phyloP scores from a whole-genome alignment of 441 rosid genomes.

The Omphalea diandra region DNA sequence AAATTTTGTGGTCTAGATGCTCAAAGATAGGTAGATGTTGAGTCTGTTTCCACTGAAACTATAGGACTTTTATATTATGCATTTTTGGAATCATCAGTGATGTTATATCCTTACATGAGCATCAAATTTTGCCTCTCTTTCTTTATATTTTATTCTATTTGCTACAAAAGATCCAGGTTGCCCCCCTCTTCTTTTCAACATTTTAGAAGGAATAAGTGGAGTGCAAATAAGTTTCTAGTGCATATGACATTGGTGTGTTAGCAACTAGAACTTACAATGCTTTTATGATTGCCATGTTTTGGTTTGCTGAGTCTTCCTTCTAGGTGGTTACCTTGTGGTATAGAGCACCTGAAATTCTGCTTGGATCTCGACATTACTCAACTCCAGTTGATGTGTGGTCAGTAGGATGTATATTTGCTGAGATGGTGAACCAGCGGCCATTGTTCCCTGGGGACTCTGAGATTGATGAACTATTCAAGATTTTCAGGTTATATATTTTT shows the following conservation, averaged over 20 bases:
- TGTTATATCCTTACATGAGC: background rate
- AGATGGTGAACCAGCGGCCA: constrained; percentile 93
- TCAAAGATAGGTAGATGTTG: background rate
- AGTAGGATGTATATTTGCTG: constrained; percentile 99
- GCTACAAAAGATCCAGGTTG: background rate
- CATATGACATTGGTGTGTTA: constrained; percentile 1
- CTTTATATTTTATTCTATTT: too few species aligned
- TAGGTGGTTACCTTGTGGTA: constrained; percentile 99
- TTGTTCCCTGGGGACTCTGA: constrained; percentile 98
- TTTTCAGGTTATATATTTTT: constrained; percentile 69
- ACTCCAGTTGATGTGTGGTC: constrained; percentile 99
- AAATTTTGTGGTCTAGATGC: background rate
- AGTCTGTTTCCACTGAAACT: background rate
- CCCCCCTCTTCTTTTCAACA: background rate
- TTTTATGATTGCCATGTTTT: constrained; percentile 6
- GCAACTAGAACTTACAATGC: background rate
- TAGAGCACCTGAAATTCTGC: constrained; percentile 97
- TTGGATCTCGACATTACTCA: constrained; percentile 96
- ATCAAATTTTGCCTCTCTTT: background rate
- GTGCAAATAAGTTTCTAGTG: background rate
- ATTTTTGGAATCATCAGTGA: background rate
- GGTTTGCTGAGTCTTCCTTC: constrained; percentile 22
- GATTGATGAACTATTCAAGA: constrained; percentile 91
- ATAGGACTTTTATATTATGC: background rate
- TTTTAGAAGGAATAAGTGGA: background rate